Percentiles rank a stretch among this genome's conserved stretches.
phyloP scores from a whole-genome alignment of 148 eudicot species.

The Pharnaceum exiguum region DNA sequence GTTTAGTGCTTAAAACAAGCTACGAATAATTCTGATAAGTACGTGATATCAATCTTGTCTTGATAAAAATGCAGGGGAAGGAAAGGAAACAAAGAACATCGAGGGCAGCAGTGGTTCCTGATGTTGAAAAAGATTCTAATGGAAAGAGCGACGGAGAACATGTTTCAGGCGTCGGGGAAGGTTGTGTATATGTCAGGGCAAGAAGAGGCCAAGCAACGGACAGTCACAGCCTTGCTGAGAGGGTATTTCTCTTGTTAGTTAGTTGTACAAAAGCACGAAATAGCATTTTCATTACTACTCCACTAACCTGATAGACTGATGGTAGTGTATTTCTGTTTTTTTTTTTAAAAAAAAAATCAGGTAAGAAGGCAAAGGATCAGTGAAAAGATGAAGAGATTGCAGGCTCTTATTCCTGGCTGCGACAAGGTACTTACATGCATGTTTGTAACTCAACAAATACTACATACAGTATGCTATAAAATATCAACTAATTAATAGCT shows the following conservation, averaged over 20 bases:
- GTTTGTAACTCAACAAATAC: too few relatives aligned
- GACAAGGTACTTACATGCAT: conserved; percentile 4
- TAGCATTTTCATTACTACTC: background rate
- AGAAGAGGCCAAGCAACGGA: conserved; percentile 1
- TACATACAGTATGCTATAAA: too few relatives aligned
- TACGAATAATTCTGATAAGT: too few relatives aligned
- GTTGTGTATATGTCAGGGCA: conserved; percentile 1
- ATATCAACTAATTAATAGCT: too few relatives aligned
- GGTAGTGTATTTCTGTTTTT: background rate
- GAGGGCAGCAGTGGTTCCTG: too few relatives aligned
- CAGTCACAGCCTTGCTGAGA: conserved; percentile 11
- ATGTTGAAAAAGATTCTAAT: background rate
- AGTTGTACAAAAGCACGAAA: too few relatives aligned
- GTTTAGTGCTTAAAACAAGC: too few relatives aligned
- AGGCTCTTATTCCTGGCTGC: conserved; percentile 5
- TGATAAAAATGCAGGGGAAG: too few relatives aligned
- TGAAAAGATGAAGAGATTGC: conserved; percentile 4
- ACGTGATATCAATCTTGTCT: too few relatives aligned
- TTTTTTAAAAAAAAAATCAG: too few relatives aligned
- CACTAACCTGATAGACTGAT: background rate
- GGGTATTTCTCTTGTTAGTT: background rate
- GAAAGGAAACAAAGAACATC: too few relatives aligned
- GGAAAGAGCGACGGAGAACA: background rate
- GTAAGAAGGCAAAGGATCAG: conserved; percentile 4
- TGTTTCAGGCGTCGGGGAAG: background rate